Conservation (phyloP, 2,329 filamentous ascomycete genomes). For the Pseudopithomyces maydicus region DNA sequence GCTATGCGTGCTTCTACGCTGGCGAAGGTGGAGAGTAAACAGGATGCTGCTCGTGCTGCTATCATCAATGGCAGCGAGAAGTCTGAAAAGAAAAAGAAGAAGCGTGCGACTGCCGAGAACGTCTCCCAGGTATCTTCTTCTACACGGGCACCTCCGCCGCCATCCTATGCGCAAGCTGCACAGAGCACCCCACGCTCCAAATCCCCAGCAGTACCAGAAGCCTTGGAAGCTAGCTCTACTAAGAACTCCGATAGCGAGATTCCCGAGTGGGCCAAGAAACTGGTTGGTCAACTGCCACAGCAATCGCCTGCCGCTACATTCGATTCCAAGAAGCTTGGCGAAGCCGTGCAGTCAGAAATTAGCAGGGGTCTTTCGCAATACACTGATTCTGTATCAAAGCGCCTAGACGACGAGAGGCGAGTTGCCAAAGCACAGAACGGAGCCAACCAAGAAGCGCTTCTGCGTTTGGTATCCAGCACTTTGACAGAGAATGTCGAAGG, state of each 20-base stretch:
- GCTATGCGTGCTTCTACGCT: conserved; percentile 47
- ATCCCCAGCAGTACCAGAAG: conserved; percentile 32
- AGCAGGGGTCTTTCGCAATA: conserved; percentile 52
- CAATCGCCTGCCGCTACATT: conserved; percentile 22
- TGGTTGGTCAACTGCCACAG: conserved; percentile 26
- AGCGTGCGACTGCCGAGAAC: conserved; percentile 58
- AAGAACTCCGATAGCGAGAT: conserved; percentile 30
- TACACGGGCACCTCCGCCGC: conserved; percentile 25
- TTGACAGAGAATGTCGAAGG: conserved; percentile 75
- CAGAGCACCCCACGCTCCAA: conserved; percentile 36
- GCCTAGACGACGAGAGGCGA: conserved; percentile 72
- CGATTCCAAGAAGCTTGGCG: conserved; percentile 61
- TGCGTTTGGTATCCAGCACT: conserved; percentile 70
- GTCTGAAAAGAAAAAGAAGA: conserved; percentile 68
- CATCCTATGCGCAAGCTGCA: conserved; percentile 51
- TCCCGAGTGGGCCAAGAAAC: conserved; percentile 44
- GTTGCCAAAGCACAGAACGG: conserved; percentile 65
- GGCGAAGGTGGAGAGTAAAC: conserved; percentile 49
- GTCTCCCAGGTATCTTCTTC: conserved; percentile 50
- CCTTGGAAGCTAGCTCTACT: conserved; percentile 17
- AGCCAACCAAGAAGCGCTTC: conserved; percentile 71
- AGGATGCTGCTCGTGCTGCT: conserved; percentile 46
- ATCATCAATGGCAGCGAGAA: conserved; percentile 48
- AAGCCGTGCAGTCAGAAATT: conserved; percentile 55
- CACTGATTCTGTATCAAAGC: conserved; percentile 61